Conservation (phyloP, 2,329 filamentous ascomycete species). For the Domatiomyces catenatus region DNA sequence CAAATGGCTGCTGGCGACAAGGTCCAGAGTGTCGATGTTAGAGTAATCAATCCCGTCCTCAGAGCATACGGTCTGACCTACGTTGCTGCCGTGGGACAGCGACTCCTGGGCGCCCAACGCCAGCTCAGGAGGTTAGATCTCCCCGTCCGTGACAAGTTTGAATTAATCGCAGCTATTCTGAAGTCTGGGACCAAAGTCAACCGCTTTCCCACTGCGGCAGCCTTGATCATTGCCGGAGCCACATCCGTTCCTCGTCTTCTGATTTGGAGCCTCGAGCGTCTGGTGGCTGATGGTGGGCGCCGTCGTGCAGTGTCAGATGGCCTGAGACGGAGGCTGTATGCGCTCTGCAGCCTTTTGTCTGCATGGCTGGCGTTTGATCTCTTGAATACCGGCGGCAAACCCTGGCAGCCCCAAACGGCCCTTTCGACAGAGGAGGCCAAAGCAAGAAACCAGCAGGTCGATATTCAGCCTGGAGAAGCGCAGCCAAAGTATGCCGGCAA, state of each 20-base stretch:
- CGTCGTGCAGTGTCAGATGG: neutral
- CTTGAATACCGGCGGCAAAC: slow-evolving; percentile 27
- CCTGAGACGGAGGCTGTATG: slow-evolving; percentile 16
- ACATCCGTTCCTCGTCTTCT: slow-evolving; percentile 28
- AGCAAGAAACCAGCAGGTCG: slow-evolving; percentile 1
- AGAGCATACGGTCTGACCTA: slow-evolving; percentile 36
- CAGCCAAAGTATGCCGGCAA: slow-evolving; percentile 44
- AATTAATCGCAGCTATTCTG: slow-evolving; percentile 16
- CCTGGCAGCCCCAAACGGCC: slow-evolving; percentile 13
- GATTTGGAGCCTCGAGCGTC: slow-evolving; percentile 18
- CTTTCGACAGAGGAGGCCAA: slow-evolving; percentile 6
- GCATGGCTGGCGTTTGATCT: slow-evolving; percentile 35
- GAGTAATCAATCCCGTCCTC: slow-evolving; percentile 19
- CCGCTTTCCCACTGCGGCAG: slow-evolving; percentile 26
- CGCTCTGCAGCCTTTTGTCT: slow-evolving; percentile 32
- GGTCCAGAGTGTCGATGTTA: slow-evolving; percentile 1
- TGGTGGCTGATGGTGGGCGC: slow-evolving; percentile 13
- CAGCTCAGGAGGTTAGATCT: slow-evolving; percentile 21
- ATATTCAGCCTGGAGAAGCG: slow-evolving; percentile 8
- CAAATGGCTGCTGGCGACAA: neutral
- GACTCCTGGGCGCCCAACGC: slow-evolving; percentile 27
- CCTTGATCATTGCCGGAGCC: slow-evolving; percentile 36
- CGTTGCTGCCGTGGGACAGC: slow-evolving; percentile 32
- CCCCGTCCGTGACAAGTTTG: slow-evolving; percentile 21
- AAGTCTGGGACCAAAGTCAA: slow-evolving; percentile 14